These are phyloP conservation scores for Dysphania ambrosioides DNA, from an alignment of 148 eudicot species.

Conservation along the genomic window DNA sequence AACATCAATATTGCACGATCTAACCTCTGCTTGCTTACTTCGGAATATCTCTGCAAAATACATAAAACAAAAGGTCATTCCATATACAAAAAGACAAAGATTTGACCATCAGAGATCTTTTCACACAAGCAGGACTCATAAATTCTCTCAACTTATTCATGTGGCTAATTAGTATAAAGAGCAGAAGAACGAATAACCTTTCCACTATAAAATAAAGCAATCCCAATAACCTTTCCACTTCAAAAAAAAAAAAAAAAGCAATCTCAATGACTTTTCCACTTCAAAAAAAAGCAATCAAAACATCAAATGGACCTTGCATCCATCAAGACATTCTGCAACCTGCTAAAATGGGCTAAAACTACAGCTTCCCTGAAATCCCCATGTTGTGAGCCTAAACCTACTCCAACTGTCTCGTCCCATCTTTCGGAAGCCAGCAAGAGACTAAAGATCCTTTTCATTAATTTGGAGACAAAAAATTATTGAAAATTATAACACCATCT, in stretches of 20 bases:
- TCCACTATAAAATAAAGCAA: too few species aligned
- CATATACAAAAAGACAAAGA: background rate
- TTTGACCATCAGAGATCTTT: background rate
- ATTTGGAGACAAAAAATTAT: background rate
- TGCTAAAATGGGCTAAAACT: background rate
- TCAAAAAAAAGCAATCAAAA: background rate
- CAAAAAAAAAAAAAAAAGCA: background rate
- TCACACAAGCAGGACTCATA: background rate
- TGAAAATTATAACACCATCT: background rate
- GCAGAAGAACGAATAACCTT: background rate
- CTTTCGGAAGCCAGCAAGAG: background rate
- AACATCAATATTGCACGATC: slow-evolving; percentile 77
- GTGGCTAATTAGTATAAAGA: background rate
- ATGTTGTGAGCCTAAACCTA: background rate
- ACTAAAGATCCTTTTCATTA: background rate
- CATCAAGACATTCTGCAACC: background rate
- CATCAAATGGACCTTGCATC: background rate
- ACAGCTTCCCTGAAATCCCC: background rate
- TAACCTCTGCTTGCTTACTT: slow-evolving; percentile 78
- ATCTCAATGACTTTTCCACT: too few species aligned
- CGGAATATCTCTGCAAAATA: slow-evolving; percentile 65
- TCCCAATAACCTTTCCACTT: too few species aligned
- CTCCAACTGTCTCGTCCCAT: background rate
- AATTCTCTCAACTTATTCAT: background rate
- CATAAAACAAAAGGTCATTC: slow-evolving; percentile 4